Evolutionary conservation across 2,329 filamentous ascomycete genomes (phyloP).

Genomic region (Botrytis aclada): DNA sequence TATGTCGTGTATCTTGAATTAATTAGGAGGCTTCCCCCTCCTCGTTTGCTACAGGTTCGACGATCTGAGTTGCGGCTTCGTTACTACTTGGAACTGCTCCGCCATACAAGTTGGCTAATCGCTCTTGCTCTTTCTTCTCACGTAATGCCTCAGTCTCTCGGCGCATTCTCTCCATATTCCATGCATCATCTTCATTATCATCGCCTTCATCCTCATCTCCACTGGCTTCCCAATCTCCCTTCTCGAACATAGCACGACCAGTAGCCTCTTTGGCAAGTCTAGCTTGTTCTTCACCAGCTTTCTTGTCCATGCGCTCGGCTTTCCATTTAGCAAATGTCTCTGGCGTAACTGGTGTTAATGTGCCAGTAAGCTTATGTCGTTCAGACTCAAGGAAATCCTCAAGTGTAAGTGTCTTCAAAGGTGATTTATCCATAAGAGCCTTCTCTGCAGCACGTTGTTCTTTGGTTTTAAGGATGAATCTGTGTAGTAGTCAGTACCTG

Average conservation of each 20-base stretch:
- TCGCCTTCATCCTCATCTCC: conserved; percentile 52
- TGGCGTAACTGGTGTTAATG: conserved; percentile 85
- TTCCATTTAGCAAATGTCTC: conserved; percentile 98
- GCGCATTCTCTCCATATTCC: conserved; percentile 80
- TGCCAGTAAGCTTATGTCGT: conserved; percentile 90
- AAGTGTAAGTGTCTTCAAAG: conserved; percentile 87
- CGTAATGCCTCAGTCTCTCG: conserved; percentile 78
- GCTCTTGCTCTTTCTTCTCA: conserved; percentile 74
- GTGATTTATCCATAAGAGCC: conserved; percentile 91
- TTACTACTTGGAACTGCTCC: conserved; percentile 25
- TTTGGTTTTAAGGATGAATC: conserved; percentile 95
- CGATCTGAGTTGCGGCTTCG: conserved; percentile 20
- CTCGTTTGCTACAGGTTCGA: conserved; percentile 21
- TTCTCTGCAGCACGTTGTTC: conserved; percentile 95
- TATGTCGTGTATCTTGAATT: conserved; percentile 15
- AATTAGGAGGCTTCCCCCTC: conserved; percentile 29
- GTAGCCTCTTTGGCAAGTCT: conserved; percentile 92
- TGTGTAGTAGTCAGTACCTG: conserved; percentile 42
- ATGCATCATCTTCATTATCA: conserved; percentile 50
- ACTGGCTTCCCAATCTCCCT: conserved; percentile 80
- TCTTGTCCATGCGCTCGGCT: conserved; percentile 90
- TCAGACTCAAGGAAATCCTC: conserved; percentile 98
- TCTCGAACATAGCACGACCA: conserved; percentile 91
- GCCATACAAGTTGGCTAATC: conserved; percentile 40
- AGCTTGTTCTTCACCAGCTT: conserved; percentile 88